Percentiles rank a stretch among this genome's conserved stretches.
phyloP scores from a whole-genome alignment of 371 early-diverging fungal genomes.

The Rhizopus delemar region DNA sequence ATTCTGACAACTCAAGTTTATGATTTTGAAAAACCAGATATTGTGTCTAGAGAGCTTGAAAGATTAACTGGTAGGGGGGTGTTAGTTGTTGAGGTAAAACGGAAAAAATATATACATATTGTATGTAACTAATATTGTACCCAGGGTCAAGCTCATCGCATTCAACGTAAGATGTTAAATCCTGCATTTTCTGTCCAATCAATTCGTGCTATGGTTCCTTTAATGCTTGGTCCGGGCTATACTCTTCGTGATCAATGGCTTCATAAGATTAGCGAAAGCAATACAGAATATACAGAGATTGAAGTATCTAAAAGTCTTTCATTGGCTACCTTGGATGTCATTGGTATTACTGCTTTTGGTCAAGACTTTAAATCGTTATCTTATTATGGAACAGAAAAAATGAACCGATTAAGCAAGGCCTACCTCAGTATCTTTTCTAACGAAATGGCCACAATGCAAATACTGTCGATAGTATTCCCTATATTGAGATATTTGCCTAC shows the following conservation, averaged over 20 bases:
- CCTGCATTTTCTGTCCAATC: slow-evolving; percentile 58
- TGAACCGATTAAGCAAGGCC: not conserved
- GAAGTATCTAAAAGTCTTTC: not conserved
- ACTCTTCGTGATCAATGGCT: slow-evolving; percentile 37
- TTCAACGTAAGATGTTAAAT: slow-evolving; percentile 66
- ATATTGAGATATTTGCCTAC: not conserved
- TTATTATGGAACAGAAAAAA: slow-evolving; percentile 14
- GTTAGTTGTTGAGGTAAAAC: slow-evolving; percentile 44
- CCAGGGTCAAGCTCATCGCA: slow-evolving; percentile 52
- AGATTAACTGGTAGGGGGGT: slow-evolving; percentile 53
- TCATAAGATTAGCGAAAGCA: slow-evolving; percentile 1
- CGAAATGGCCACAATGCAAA: not conserved
- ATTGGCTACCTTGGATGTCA: slow-evolving; percentile 41
- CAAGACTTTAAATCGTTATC: slow-evolving; percentile 50
- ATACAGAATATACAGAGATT: not conserved
- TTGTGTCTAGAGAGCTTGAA: slow-evolving; percentile 20
- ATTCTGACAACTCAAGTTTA: slow-evolving; percentile 49
- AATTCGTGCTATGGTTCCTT: slow-evolving; percentile 45
- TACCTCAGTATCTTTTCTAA: not conserved
- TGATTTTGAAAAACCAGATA: slow-evolving; percentile 44
- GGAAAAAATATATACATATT: not conserved
- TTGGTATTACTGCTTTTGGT: slow-evolving; percentile 56
- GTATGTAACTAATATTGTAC: not conserved
- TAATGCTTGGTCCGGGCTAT: slow-evolving; percentile 31
- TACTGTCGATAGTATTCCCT: not conserved